A percentile compares a stretch with the other conserved stretches of the same genome.
Evolutionary conservation across 352 stramenopile genomes (phyloP).

Genomic region (Phytophthora europaea): DNA sequence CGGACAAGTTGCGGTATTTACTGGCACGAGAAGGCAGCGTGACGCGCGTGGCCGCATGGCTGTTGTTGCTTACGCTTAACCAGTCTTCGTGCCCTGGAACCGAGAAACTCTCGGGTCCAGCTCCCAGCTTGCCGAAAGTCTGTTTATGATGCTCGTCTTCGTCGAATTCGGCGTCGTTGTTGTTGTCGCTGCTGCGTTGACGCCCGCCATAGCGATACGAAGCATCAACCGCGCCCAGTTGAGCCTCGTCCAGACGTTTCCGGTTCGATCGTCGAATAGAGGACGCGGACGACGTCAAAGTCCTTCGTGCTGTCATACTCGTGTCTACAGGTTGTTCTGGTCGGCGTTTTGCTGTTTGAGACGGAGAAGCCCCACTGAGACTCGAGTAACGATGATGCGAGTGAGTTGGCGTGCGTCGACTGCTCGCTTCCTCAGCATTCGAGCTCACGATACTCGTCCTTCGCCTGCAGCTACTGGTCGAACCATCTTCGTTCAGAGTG

Average conservation of each 20-base stretch:
- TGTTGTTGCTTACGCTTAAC: conserved; percentile 9
- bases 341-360: conserved; percentile 1
- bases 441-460: conserved; percentile 1
- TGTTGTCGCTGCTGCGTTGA: conserved; percentile 19
- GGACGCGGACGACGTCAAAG: conserved; percentile 60
- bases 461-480: neutral
- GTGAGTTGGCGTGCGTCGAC: conserved; percentile 17
- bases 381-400: conserved; percentile 10
- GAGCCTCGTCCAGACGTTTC: conserved; percentile 25
- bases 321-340: conserved; percentile 10
- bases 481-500: neutral
- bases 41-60: conserved; percentile 3
- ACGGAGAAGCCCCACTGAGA: neutral
- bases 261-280: conserved; percentile 53
- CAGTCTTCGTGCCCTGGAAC: conserved; percentile 22
- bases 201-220: neutral
- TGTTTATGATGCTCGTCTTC: neutral
- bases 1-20: conserved; percentile 42
- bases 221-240: neutral
- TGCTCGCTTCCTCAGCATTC: conserved; percentile 8
- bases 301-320: conserved; percentile 10
- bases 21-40: conserved; percentile 36
- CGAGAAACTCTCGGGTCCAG: conserved; percentile 13
- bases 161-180: conserved; percentile 24
- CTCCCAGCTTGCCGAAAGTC: neutral